Evolutionary conservation across 768 basidiomycete genomes (phyloP), one percentile per base, ranked within the genome.

Genomic region (Amanita phalloides): DNA sequence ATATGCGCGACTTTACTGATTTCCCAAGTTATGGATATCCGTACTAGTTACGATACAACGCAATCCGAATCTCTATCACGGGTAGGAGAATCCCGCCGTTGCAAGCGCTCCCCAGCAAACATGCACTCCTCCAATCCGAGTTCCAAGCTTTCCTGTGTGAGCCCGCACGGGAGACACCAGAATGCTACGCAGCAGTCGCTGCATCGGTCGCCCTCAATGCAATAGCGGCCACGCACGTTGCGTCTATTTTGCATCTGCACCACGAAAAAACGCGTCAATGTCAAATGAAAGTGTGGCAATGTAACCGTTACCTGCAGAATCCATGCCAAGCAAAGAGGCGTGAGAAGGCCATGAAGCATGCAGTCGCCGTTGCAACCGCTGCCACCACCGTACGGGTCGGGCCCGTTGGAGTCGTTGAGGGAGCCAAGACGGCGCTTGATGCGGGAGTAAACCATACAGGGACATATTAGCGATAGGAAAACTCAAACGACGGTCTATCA

Each of bases 161-260:
- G 33, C 11, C 5, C 33, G 13, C 33, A 33, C 13, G 33, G 33
- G 10, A 4, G 4, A 5, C 33, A 33, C 33, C 33, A 33, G 13
- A 33, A 33, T 0, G 71, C 60, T 4, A 66, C 52, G 39, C 60
- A 60, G 55, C 71, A 77, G 53, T 78, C 77, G 3, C 64, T 64
- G 47, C 64, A 62, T 8, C 61, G 56, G n/a, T 65, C 64, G 13
- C 78, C 79, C 23, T 66, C 65, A 59, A 80, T 76, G 45, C 62
- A 62, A 60, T 77, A 76, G 28, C 78, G 71, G 9, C 48, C 26
- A 45, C 77, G 72, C 50, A 73, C 58, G 25, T 61, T 58, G 5
- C 65, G 64, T 47, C 77, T 71, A 50, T 60, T 66, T 32, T 52
- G 51, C 56, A 65, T 64, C 65, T 72, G 37, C 20, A 11, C 10